Conservation (phyloP, 2,329 filamentous ascomycete species). For the Proliferodiscus dingleyae region DNA sequence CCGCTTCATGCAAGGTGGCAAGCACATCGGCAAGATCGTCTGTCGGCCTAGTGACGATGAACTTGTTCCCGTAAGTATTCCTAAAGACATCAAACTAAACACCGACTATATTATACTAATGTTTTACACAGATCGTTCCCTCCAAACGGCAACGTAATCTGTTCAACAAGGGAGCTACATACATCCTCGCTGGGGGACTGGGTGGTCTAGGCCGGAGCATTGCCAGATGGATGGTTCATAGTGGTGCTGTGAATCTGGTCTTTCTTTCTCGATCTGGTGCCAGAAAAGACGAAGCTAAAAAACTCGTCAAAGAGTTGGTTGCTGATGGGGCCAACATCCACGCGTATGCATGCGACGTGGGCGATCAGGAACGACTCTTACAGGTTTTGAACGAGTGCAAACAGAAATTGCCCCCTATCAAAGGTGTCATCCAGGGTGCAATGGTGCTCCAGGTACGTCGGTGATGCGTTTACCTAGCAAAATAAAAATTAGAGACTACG, state of each 20-base stretch:
- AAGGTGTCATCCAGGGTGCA: conserved; percentile 40
- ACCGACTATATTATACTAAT: too few relatives aligned
- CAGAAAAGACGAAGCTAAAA: not conserved
- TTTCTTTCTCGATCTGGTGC: conserved; percentile 21
- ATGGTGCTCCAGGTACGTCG: conserved; percentile 34
- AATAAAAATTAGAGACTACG: not conserved
- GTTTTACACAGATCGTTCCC: too few relatives aligned
- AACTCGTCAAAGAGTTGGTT: too few relatives aligned
- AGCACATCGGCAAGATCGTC: too few relatives aligned
- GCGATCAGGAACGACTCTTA: conserved; percentile 32
- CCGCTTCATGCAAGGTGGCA: too few relatives aligned
- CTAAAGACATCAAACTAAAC: not conserved
- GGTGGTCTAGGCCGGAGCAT: conserved; percentile 22
- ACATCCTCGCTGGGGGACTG: conserved; percentile 22
- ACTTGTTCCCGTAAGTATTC: too few relatives aligned
- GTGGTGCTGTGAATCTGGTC: conserved; percentile 9
- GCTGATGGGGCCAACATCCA: conserved; percentile 40
- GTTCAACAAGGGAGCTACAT: conserved; percentile 13
- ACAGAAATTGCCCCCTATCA: conserved; percentile 34
- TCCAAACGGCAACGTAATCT: too few relatives aligned
- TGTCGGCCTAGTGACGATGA: too few relatives aligned
- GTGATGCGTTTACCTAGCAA: not conserved
- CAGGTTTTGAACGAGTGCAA: conserved; percentile 23
- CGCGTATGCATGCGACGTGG: conserved; percentile 42
- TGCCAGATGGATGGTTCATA: conserved; percentile 1